Base-by-base conservation (phyloP, 2,329 filamentous ascomycete genomes). In the Lachnellula arida region DNA sequence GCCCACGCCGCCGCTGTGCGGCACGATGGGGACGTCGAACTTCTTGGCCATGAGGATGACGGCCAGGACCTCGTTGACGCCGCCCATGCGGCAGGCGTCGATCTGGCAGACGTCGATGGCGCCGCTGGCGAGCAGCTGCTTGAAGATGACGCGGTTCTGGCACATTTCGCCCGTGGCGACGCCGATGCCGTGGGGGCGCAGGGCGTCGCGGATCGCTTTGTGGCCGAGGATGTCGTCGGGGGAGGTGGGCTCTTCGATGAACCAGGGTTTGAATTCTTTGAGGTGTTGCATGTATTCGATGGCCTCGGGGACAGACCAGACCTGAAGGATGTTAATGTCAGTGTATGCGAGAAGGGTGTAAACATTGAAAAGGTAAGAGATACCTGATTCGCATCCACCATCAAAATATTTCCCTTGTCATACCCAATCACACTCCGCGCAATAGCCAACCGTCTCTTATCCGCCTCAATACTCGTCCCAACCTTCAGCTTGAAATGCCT, bases 121-220 rank as follows among this genome's bases (percentile, higher is more conserved):
- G 50, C 87, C 87, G 2, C 84, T 78, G 70, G 86, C 82, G 51
- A 96, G 81, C 58, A 96, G 82, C 74, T 96, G 91, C 80, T 96
- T 96, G 82, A 96, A 96, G 67, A 96, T 84, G 62, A 96, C 89
- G 40, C 91, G 85, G 78, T 96, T 96, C 77, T 96, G 91, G 76
- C 90, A 94, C 90, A 96, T 95, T 76, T 96, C 91, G 60, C 91
- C 91, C 0, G 91, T 96, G 7, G 91, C 91, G 5, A 96, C 91
- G 56, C 89, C 89, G 65, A 96, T 90, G 55, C 82, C 82, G 68
- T 84, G 78, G 0, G 88, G 85, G 65, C 81, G 80, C 11, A 96
- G 84, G 4, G 91, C 91, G 59, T 93, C 87, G 51, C 89, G 85
- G 66, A 96, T 85, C 3, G 89, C 87, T 69, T 88, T 89, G 80